Evolutionary conservation across 768 basidiomycete species (phyloP).

Genomic region (Omphalotus guepiniiformis): DNA sequence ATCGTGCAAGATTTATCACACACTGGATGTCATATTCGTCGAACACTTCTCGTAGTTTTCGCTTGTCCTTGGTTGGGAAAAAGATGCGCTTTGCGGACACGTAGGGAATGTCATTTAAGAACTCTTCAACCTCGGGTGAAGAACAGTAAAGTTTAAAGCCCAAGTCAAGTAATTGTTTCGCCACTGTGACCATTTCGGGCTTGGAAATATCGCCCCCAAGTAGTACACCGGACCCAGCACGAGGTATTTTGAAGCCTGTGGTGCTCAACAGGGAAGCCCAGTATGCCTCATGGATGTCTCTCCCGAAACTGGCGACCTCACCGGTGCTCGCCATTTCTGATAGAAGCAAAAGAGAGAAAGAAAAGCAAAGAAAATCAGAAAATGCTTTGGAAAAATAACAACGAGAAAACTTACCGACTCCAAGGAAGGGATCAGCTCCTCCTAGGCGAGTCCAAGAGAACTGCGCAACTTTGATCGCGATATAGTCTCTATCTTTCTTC

Average conservation of each 20-base stretch:
- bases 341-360: slow-evolving; percentile 4
- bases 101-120: slow-evolving; percentile 74
- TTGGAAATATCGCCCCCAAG: slow-evolving; percentile 87
- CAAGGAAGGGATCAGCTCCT: slow-evolving; percentile 95
- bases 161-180: slow-evolving; percentile 73
- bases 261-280: slow-evolving; percentile 94
- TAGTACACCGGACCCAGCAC: slow-evolving; percentile 79
- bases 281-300: slow-evolving; percentile 92
- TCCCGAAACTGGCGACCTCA: slow-evolving; percentile 94
- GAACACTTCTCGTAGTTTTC: slow-evolving; percentile 89
- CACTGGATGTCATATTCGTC: slow-evolving; percentile 92
- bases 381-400: neutral
- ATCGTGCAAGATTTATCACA: slow-evolving; percentile 88
- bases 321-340: slow-evolving; percentile 98
- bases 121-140: slow-evolving; percentile 71
- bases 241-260: slow-evolving; percentile 92
- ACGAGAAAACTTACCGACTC: slow-evolving; percentile 64
- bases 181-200: slow-evolving; percentile 83
- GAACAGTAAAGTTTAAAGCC: slow-evolving; percentile 97
- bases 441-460: slow-evolving; percentile 97
- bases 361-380: too few species aligned
- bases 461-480: slow-evolving; percentile 95
- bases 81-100: slow-evolving; percentile 84
- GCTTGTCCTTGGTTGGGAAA: slow-evolving; percentile 96
- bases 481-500: slow-evolving; percentile 85